Evolutionary conservation across 257 asterid species (phyloP).

Genomic region (Eucommia ulmoides): DNA sequence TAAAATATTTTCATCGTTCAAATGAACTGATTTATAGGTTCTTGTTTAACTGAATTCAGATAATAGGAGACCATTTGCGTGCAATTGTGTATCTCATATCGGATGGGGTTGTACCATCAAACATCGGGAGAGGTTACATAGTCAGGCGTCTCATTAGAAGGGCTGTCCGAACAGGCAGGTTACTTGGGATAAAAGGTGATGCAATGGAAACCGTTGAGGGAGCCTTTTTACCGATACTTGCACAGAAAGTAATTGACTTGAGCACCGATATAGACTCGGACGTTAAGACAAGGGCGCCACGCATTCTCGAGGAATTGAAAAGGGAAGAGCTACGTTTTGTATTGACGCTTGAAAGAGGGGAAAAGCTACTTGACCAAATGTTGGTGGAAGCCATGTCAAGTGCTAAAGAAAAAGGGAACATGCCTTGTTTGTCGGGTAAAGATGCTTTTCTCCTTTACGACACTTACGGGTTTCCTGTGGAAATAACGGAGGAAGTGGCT

Average conservation of each 20-base stretch:
- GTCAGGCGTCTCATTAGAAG: slow-evolving; percentile 90
- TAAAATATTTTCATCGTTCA: slow-evolving; percentile 3
- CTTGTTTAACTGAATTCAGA: slow-evolving; percentile 27
- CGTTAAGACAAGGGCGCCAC: slow-evolving; percentile 43
- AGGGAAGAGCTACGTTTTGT: slow-evolving; percentile 90
- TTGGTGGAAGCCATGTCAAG: slow-evolving; percentile 41
- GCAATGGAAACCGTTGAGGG: slow-evolving; percentile 57
- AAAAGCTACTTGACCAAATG: slow-evolving; percentile 74
- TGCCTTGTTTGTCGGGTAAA: slow-evolving; percentile 65
- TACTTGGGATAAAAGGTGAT: slow-evolving; percentile 78
- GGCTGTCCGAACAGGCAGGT: slow-evolving; percentile 77
- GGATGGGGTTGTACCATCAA: slow-evolving; percentile 91
- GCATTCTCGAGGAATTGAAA: slow-evolving; percentile 61
- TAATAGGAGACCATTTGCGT: slow-evolving; percentile 94
- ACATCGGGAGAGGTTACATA: slow-evolving; percentile 91
- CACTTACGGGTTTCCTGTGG: slow-evolving; percentile 87
- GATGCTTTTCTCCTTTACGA: slow-evolving; percentile 84
- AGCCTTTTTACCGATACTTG: slow-evolving; percentile 72
- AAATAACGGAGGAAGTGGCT: slow-evolving; percentile 88
- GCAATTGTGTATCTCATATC: slow-evolving; percentile 89
- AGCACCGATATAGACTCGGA: slow-evolving; percentile 67
- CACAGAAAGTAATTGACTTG: slow-evolving; percentile 56
- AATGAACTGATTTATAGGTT: slow-evolving; percentile 8
- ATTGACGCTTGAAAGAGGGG: slow-evolving; percentile 83
- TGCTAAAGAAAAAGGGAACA: slow-evolving; percentile 29